phyloP scores from a whole-genome alignment of 345 rosid genomes.

The Salix suchowensis region DNA sequence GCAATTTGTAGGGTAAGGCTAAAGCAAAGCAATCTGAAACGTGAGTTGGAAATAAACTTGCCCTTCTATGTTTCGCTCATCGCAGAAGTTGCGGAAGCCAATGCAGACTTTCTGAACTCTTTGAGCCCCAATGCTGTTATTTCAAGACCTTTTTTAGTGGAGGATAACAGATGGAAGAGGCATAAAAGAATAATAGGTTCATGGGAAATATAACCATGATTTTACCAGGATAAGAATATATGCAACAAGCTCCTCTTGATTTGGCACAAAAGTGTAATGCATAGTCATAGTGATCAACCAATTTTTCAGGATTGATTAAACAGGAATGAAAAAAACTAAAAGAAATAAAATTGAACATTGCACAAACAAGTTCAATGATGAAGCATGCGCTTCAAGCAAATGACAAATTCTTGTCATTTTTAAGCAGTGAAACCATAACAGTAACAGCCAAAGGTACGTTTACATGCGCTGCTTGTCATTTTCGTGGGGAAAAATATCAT shows the following conservation, averaged over 20 bases:
- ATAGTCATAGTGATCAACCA: background rate
- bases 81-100: slow-evolving; percentile 41
- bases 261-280: background rate
- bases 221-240: background rate
- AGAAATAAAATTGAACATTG: background rate
- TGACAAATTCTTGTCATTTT: background rate
- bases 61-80: slow-evolving; percentile 49
- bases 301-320: background rate
- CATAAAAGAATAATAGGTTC: background rate
- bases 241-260: background rate
- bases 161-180: background rate
- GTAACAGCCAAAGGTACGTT: background rate
- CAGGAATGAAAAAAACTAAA: background rate
- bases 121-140: slow-evolving; percentile 52
- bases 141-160: background rate
- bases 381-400: background rate
- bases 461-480: background rate
- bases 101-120: slow-evolving; percentile 53
- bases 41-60: slow-evolving; percentile 14
- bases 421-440: background rate
- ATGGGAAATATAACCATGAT: too few species aligned
- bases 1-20: background rate
- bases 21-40: background rate
- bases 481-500: background rate
- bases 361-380: background rate